Conservation (phyloP, 768 basidiomycete genomes). For the Cubamyces sp. region DNA sequence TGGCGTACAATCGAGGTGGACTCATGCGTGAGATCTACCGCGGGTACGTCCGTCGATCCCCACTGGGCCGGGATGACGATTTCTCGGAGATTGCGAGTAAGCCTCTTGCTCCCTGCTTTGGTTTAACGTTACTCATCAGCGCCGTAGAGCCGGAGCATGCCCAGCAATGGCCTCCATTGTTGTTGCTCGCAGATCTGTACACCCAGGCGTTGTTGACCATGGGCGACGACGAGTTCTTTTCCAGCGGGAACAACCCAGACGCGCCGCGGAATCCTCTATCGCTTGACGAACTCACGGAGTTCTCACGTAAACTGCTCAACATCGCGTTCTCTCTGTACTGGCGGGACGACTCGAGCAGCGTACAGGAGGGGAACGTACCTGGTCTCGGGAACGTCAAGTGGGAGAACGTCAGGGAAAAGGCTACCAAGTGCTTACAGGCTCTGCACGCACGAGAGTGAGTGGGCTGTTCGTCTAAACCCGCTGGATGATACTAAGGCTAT, state of each 20-base stretch:
- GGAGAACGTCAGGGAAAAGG: conserved; percentile 73
- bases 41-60: conserved; percentile 59
- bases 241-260: conserved; percentile 37
- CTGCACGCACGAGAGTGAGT: conserved; percentile 90
- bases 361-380: conserved; percentile 45
- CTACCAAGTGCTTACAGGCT: conserved; percentile 77
- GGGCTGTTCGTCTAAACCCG: not conserved
- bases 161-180: conserved; percentile 64
- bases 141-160: conserved; percentile 48
- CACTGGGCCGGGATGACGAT: conserved; percentile 63
- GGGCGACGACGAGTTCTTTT: conserved; percentile 97
- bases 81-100: conserved; percentile 43
- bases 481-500: not conserved
- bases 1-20: conserved; percentile 57
- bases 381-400: conserved; percentile 50
- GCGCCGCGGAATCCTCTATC: conserved; percentile 73
- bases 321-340: conserved; percentile 82
- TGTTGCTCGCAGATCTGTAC: conserved; percentile 83
- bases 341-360: conserved; percentile 53
- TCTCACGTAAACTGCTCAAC: conserved; percentile 81
- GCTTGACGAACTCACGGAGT: conserved; percentile 76
- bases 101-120: conserved; percentile 20
- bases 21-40: conserved; percentile 79
- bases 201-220: conserved; percentile 85
- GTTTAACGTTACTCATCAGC: not conserved